phyloP scores from a whole-genome alignment of 345 rosid species.

The Limnanthes douglasii region DNA sequence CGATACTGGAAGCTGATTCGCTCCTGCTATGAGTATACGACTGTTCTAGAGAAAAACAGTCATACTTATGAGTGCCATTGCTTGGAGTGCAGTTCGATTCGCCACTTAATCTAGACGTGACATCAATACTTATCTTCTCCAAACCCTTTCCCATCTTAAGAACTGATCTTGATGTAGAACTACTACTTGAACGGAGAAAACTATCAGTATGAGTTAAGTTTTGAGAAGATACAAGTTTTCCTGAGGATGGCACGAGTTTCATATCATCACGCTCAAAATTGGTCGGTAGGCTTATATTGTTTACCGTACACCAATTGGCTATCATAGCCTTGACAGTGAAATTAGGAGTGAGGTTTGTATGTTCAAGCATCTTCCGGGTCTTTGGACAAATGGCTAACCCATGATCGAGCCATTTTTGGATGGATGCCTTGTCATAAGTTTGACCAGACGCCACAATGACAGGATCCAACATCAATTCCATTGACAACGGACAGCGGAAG shows the following conservation, averaged over 20 bases:
- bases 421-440: conserved; percentile 79
- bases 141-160: conserved; percentile 38
- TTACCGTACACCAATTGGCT: conserved; percentile 66
- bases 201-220: conserved; percentile 36
- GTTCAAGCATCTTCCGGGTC: conserved; percentile 49
- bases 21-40: conserved; percentile 66
- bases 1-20: conserved; percentile 61
- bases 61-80: conserved; percentile 31
- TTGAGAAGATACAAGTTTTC: conserved; percentile 30
- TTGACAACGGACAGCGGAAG: conserved; percentile 76
- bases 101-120: conserved; percentile 24
- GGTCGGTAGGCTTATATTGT: conserved; percentile 24
- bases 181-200: conserved; percentile 36
- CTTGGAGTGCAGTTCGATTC: conserved; percentile 20
- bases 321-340: conserved; percentile 90
- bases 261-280: conserved; percentile 15
- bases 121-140: conserved; percentile 41
- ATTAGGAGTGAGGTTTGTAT: conserved; percentile 77
- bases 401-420: conserved; percentile 76
- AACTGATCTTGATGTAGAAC: conserved; percentile 50
- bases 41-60: conserved; percentile 35
- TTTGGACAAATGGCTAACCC: conserved; percentile 80
- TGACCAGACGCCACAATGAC: conserved; percentile 93
- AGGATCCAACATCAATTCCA: conserved; percentile 87
- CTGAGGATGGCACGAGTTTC: conserved; percentile 18